phyloP scores from a whole-genome alignment of 306 rosid genomes.

The Acmispon strigosus region DNA sequence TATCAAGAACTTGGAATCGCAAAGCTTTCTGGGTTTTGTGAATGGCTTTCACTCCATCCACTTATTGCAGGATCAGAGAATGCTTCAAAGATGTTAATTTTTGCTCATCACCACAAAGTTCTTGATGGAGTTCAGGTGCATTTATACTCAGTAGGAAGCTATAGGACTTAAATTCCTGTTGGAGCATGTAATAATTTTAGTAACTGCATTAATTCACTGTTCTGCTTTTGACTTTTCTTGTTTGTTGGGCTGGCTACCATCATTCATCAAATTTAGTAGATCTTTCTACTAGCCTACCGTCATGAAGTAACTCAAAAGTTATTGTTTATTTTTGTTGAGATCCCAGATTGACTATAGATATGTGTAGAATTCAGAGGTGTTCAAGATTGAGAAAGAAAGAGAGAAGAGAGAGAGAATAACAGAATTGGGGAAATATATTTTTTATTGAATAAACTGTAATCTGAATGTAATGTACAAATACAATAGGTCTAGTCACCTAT shows the following conservation, averaged over 20 bases:
- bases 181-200: neutral
- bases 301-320: constrained; percentile 1
- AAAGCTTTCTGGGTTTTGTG: constrained; percentile 80
- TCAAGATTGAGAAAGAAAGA: too few relatives aligned
- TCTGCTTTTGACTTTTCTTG: neutral
- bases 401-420: too few relatives aligned
- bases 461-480: too few relatives aligned
- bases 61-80: constrained; percentile 52
- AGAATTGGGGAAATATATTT: too few relatives aligned
- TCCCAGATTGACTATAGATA: too few relatives aligned
- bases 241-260: constrained; percentile 2
- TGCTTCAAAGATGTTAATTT: constrained; percentile 78
- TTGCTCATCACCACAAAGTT: constrained; percentile 93
- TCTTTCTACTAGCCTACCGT: neutral
- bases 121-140: constrained; percentile 87
- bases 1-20: constrained; percentile 81
- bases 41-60: constrained; percentile 91
- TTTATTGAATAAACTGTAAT: too few relatives aligned
- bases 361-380: too few relatives aligned
- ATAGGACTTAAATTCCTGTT: neutral
- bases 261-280: neutral
- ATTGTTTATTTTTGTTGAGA: neutral
- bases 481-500: too few relatives aligned
- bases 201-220: neutral
- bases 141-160: constrained; percentile 16